Percentiles rank a stretch among this genome's conserved stretches.
Conservation (phyloP, 495 filamentous ascomycete species). For the Friedmanniomyces endolithicus region DNA sequence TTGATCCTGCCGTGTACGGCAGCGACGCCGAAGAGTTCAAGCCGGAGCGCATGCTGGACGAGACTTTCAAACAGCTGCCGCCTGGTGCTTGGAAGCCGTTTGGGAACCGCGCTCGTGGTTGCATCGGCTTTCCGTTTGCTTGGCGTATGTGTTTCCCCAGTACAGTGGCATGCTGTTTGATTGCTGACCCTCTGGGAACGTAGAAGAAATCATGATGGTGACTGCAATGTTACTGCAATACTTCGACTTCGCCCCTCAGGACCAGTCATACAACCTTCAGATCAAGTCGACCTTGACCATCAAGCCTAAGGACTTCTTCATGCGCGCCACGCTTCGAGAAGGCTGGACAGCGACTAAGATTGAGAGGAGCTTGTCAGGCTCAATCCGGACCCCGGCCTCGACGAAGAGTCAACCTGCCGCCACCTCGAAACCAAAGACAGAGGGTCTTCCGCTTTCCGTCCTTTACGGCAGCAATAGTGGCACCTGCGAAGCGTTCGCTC, state of each 20-base stretch:
- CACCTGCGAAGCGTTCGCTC: conserved; percentile 60
- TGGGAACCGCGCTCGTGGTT: conserved; percentile 43
- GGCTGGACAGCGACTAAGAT: conserved; percentile 47
- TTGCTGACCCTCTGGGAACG: conserved; percentile 22
- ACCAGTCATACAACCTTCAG: conserved; percentile 49
- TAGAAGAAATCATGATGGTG: conserved; percentile 41
- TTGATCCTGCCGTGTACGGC: conserved; percentile 54
- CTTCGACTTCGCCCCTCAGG: conserved; percentile 47
- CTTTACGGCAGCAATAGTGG: conserved; percentile 64
- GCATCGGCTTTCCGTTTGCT: conserved; percentile 49
- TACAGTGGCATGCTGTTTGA: conserved; percentile 38
- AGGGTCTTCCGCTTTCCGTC: conserved; percentile 44
- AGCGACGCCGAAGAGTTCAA: conserved; percentile 42
- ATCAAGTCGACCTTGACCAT: conserved; percentile 62
- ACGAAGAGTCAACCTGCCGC: conserved; percentile 9
- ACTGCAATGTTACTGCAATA: conserved; percentile 48
- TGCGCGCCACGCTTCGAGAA: conserved; percentile 50
- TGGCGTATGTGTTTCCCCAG: conserved; percentile 52
- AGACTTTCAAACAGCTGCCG: conserved; percentile 43
- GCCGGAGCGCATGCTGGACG: conserved; percentile 56
- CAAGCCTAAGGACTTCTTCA: conserved; percentile 63
- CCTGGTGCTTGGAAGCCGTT: conserved; percentile 48
- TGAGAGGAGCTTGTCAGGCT: conserved; percentile 36
- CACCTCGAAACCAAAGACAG: conserved; percentile 15
- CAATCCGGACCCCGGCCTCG: conserved; percentile 13